Base-by-base conservation (phyloP, 2,329 filamentous ascomycete species). In the Aciculosporium take region DNA sequence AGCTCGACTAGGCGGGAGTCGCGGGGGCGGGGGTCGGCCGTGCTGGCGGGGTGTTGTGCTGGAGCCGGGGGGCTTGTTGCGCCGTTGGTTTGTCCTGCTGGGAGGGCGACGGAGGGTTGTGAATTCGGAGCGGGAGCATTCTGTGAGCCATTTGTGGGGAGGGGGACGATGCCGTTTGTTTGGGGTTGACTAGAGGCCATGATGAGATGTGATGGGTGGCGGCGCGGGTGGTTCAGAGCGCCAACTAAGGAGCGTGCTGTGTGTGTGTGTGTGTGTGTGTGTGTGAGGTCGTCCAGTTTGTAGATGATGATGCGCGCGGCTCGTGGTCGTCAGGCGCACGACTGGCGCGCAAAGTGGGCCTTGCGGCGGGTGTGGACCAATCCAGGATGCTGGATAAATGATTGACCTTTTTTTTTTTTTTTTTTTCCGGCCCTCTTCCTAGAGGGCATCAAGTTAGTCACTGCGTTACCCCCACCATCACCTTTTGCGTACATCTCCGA, bases 1-100 rank as follows among this genome's bases (percentile, higher is more conserved):
- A 88, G 75, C 63, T 89, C 84, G 52, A 91, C 76, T 12, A 86
- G 76, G 53, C 84, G 79, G 13, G 81, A 76, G 59, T 91, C 84
- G 62, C 84, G 81, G 1, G 84, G 84, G 4, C 81, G 76, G 39
- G 72, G 68, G 17, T 68, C 65, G 9, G 65, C 52, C 30, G 62
- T 53, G 25, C 63, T 53, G 37, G 63, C 52, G 17, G 61, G 47
- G n/a, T n/a, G n/a, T 36, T 55, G 49, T 36, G 54, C 33, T 47
- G 50, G 49, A 47, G 27, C n/a, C n/a, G n/a, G n/a, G n/a, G n/a
- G n/a, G n/a, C n/a, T 41, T 46, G 45, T 40, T 46, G 48, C 46
- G 36, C 52, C 41, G 7, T 51, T 28, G 13, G 53, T 51, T 27
- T 58, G 53, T 15, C 51, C 53, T 15, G 55, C 53, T 17, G 55